Conservation (phyloP, 176 grass and related monocot species). For the Puccinellia tenuiflora region DNA sequence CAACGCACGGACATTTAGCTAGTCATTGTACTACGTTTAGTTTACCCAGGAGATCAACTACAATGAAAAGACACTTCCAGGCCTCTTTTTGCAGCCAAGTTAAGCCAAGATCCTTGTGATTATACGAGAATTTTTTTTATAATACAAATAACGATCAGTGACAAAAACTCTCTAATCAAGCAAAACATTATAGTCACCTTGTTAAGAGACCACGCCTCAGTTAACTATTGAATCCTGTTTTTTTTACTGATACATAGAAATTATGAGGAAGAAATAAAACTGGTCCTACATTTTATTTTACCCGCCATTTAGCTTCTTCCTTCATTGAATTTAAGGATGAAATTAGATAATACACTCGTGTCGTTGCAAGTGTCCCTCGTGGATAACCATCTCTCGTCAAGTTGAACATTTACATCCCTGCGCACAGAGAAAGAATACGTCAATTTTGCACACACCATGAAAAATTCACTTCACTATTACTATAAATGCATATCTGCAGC, state of each 20-base stretch:
- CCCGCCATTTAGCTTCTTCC: slow-evolving; percentile 34
- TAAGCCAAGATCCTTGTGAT: not conserved
- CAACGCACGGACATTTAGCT: no score
- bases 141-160: not conserved
- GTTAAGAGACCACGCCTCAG: not conserved
- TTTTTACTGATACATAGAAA: not conserved
- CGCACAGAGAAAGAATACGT: not conserved
- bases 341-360: slow-evolving; percentile 54
- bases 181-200: not conserved
- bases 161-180: not conserved
- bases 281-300: not conserved
- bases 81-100: not conserved
- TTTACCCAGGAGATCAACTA: not conserved
- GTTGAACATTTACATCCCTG: slow-evolving; percentile 74
- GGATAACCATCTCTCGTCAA: slow-evolving; percentile 69
- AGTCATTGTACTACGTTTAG: no score
- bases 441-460: not conserved
- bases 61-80: not conserved
- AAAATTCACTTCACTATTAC: not conserved
- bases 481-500: not conserved
- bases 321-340: slow-evolving; percentile 51
- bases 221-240: not conserved
- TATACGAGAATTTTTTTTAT: not conserved
- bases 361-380: slow-evolving; percentile 66
- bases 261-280: not conserved